phyloP scores from a whole-genome alignment of 345 rosid genomes.

The Eucalyptus cloeziana region DNA sequence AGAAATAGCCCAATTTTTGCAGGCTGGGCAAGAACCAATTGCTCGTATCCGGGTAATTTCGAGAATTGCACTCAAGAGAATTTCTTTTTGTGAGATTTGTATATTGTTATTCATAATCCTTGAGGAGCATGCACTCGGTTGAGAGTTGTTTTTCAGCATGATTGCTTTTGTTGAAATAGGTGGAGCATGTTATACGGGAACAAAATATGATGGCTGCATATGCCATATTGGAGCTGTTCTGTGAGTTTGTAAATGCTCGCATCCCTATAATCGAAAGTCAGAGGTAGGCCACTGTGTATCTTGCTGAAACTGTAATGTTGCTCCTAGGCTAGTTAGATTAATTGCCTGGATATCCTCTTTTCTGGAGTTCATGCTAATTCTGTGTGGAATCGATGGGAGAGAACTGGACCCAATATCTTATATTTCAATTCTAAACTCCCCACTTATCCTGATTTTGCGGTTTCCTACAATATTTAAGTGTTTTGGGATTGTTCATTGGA shows the following conservation, averaged over 20 bases:
- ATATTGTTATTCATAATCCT: not conserved
- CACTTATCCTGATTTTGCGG: not conserved
- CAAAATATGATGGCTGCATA: conserved; percentile 75
- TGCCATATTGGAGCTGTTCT: conserved; percentile 83
- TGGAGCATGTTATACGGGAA: conserved; percentile 92
- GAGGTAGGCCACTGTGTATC: conserved; percentile 31
- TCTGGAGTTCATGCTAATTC: not conserved
- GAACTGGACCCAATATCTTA: not conserved
- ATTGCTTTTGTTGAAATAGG: conserved; percentile 26
- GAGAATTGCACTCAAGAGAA: not conserved
- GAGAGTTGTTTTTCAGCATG: not conserved
- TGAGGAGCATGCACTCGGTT: not conserved
- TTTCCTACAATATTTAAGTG: not conserved
- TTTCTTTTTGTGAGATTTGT: not conserved
- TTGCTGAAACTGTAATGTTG: not conserved
- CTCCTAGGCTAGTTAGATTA: not conserved
- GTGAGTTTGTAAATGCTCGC: conserved; percentile 86
- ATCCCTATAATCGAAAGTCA: conserved; percentile 74
- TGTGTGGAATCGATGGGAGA: not conserved
- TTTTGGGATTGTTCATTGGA: not conserved
- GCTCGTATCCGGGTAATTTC: conserved; percentile 78
- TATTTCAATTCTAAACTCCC: not conserved
- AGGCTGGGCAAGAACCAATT: conserved; percentile 88
- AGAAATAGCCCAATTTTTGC: conserved; percentile 90
- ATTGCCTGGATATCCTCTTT: not conserved